Percentiles rank a stretch among this genome's conserved stretches.
These are phyloP conservation scores for Phytophthora meadii DNA, from an alignment of 352 stramenopile species.

Conservation along the genomic window DNA sequence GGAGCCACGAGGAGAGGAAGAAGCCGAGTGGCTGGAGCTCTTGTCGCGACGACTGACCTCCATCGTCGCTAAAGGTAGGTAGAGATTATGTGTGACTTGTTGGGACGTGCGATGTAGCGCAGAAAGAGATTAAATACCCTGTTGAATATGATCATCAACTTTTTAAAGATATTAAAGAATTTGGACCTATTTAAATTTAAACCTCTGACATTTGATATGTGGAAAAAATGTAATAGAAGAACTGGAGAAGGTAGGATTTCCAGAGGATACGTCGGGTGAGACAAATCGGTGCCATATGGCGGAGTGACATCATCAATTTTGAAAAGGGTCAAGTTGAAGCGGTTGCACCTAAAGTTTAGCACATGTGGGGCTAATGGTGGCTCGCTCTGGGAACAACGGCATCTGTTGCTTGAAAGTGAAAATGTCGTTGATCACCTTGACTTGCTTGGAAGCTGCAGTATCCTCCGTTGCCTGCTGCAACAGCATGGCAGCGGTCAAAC, in stretches of 20 bases:
- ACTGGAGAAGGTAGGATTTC: not conserved
- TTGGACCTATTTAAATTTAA: too few species aligned
- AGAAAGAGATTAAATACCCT: constrained; percentile 3
- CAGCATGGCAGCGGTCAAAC: constrained; percentile 45
- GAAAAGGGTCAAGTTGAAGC: constrained; percentile 7
- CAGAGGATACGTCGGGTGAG: constrained; percentile 12
- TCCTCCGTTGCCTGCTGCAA: constrained; percentile 28
- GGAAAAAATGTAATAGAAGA: not conserved
- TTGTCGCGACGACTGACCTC: too few species aligned
- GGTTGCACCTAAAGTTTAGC: constrained; percentile 21
- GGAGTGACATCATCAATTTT: constrained; percentile 21
- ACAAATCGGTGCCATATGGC: constrained; percentile 1
- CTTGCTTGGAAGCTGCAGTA: not conserved
- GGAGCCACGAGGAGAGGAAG: constrained; percentile 23
- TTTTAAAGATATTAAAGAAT: too few species aligned
- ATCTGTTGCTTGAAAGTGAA: constrained; percentile 69
- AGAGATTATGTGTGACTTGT: not conserved
- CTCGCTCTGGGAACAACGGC: constrained; percentile 70
- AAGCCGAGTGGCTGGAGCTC: constrained; percentile 12
- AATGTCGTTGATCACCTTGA: constrained; percentile 57
- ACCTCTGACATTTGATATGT: not conserved
- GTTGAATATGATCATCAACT: not conserved
- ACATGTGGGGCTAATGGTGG: constrained; percentile 15
- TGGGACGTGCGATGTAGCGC: not conserved
- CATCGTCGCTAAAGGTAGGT: not conserved